Evolutionary conservation across 495 filamentous ascomycete species (phyloP).

Genomic region (Jackrogersella minutella): DNA sequence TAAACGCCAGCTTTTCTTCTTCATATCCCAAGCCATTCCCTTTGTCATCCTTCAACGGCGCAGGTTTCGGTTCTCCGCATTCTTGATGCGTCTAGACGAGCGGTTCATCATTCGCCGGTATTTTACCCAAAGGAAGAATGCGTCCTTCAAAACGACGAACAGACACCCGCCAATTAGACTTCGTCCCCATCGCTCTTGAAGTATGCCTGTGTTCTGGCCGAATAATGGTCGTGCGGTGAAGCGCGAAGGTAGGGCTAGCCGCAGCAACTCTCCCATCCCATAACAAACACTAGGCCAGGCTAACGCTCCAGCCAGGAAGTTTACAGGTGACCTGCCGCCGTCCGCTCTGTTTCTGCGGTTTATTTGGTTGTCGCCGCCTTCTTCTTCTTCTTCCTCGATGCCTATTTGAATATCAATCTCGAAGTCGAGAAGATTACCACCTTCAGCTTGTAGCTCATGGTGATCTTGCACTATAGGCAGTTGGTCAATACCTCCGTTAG

Average conservation of each 20-base stretch:
- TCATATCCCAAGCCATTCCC: neutral
- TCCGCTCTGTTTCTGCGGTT: constrained; percentile 34
- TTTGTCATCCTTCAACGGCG: constrained; percentile 6
- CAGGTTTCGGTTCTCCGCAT: constrained; percentile 51
- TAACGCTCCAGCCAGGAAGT: constrained; percentile 51
- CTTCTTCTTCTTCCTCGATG: constrained; percentile 18
- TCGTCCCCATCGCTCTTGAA: constrained; percentile 80
- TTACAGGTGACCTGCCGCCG: constrained; percentile 29
- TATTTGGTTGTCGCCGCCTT: constrained; percentile 5
- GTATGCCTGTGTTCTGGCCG: constrained; percentile 61
- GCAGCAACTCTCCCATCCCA: constrained; percentile 72
- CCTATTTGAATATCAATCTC: constrained; percentile 38
- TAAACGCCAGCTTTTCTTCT: constrained; percentile 7
- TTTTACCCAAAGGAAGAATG: constrained; percentile 74
- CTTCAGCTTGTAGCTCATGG: constrained; percentile 5
- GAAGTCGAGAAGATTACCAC: constrained; percentile 37
- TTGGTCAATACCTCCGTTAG: constrained; percentile 45
- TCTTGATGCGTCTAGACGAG: constrained; percentile 69
- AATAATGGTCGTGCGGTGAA: constrained; percentile 63
- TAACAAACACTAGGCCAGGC: constrained; percentile 54
- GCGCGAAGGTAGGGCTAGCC: constrained; percentile 65
- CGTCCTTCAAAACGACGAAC: constrained; percentile 80
- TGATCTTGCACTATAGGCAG: constrained; percentile 51
- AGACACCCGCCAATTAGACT: constrained; percentile 82
- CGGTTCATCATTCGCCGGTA: constrained; percentile 76